Evolutionary conservation across 495 filamentous ascomycete species (phyloP).

Genomic region (Aspergillus taichungensis): DNA sequence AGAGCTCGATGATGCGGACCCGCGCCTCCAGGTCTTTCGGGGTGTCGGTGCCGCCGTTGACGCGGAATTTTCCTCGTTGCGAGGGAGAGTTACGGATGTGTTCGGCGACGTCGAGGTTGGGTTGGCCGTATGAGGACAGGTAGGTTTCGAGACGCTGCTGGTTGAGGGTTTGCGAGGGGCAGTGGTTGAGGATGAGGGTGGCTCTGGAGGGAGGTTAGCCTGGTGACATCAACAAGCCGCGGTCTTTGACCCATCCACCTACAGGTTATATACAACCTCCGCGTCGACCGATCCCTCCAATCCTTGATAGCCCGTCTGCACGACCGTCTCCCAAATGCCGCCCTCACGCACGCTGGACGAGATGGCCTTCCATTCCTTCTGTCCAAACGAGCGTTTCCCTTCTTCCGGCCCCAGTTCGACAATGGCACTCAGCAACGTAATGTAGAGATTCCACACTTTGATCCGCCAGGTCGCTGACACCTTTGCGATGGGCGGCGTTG

Average conservation of each 20-base stretch:
- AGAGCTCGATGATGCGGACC: slow-evolving; percentile 87
- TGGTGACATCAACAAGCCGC: slow-evolving; percentile 1
- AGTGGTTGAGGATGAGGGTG: slow-evolving; percentile 79
- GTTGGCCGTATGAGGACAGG: slow-evolving; percentile 65
- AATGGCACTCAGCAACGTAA: slow-evolving; percentile 84
- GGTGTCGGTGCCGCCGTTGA: slow-evolving; percentile 57
- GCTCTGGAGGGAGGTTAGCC: slow-evolving; percentile 41
- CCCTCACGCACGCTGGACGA: slow-evolving; percentile 76
- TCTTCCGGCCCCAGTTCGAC: slow-evolving; percentile 83
- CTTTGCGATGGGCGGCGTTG: slow-evolving; percentile 53
- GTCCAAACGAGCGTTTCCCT: slow-evolving; percentile 78
- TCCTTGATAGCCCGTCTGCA: slow-evolving; percentile 74
- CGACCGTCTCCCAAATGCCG: slow-evolving; percentile 85
- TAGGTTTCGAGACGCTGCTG: slow-evolving; percentile 86
- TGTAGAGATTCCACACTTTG: slow-evolving; percentile 95
- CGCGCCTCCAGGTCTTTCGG: slow-evolving; percentile 67
- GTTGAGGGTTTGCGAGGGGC: slow-evolving; percentile 68
- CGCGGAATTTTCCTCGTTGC: slow-evolving; percentile 20
- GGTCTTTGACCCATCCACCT: slow-evolving; percentile 19
- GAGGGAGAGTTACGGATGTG: slow-evolving; percentile 38
- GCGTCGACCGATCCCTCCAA: slow-evolving; percentile 84
- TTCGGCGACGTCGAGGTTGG: slow-evolving; percentile 57
- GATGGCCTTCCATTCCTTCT: slow-evolving; percentile 70
- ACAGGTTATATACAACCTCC: slow-evolving; percentile 92
- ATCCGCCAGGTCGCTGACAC: slow-evolving; percentile 71